phyloP scores from a whole-genome alignment of 306 rosid species.

The Chamaecrista fasciculata region DNA sequence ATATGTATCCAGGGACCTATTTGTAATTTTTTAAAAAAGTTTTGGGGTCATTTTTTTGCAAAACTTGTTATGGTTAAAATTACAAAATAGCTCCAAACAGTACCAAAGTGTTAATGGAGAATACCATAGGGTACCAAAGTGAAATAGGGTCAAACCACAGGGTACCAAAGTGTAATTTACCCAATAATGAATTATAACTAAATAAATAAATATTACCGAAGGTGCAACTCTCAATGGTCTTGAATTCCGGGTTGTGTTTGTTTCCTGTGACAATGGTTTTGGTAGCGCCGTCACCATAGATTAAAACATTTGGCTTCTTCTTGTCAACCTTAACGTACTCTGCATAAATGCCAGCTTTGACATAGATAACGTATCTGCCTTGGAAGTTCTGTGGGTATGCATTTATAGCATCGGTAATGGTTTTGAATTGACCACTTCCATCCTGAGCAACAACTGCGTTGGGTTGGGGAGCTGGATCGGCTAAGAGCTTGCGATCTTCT shows the following conservation, averaged over 20 bases:
- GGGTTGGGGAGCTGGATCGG: not conserved
- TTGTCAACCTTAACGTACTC: slow-evolving; percentile 42
- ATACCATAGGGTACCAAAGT: too few species aligned
- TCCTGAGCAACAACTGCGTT: slow-evolving; percentile 73
- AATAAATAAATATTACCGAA: slow-evolving; percentile 40
- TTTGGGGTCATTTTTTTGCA: too few species aligned
- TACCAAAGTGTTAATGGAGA: too few species aligned
- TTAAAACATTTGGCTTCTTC: slow-evolving; percentile 32
- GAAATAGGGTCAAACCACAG: too few species aligned
- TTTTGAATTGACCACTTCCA: slow-evolving; percentile 56
- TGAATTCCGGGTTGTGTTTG: slow-evolving; percentile 11
- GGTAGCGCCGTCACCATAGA: slow-evolving; percentile 70
- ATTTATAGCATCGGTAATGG: slow-evolving; percentile 48
- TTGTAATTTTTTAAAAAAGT: too few species aligned
- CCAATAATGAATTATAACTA: too few species aligned
- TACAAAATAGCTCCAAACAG: too few species aligned
- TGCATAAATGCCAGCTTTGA: slow-evolving; percentile 57
- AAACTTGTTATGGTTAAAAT: too few species aligned
- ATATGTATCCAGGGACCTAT: too few species aligned
- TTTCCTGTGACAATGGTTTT: slow-evolving; percentile 41
- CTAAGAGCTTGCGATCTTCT: slow-evolving; percentile 54
- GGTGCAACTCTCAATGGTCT: slow-evolving; percentile 39
- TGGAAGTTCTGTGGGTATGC: slow-evolving; percentile 42
- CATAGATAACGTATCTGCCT: slow-evolving; percentile 55
- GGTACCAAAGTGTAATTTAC: too few species aligned